Evolutionary conservation across 2,329 filamentous ascomycete species (phyloP), one percentile per base, ranked within the genome.

Genomic region (Penicillium sp.): DNA sequence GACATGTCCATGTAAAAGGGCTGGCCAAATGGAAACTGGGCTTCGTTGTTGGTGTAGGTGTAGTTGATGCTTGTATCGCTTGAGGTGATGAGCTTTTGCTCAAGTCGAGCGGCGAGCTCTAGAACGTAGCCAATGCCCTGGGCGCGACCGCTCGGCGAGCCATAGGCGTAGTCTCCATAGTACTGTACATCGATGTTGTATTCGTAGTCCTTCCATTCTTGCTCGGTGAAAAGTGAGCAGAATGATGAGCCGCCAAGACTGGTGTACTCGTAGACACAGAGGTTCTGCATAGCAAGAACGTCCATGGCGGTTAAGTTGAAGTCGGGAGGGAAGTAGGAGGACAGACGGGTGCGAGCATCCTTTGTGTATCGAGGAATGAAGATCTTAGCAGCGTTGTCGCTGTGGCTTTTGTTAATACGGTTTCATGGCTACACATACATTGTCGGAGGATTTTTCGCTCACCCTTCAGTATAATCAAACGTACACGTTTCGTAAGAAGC

Each of bases 201-300:
- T 49, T 77, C 77, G 57, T 77, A 80, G 17, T 74, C 75, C 19
- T 68, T 63, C 77, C 77, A 80, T 59, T 80, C 77, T 43, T 76
- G 71, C 39, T 71, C 67, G 1, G 77, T 79, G 64, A 80, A 80
- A 24, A 79, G 69, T 19, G 60, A 55, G 64, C 77, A 80, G 63
- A 79, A 80, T 29, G 74, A 69, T 4, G 74, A 78, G 49, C 62
- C 63, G 19, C 75, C 75, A 15, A 79, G 69, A 54, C 73, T 77
- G 33, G 66, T 73, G 41, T 65, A 67, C 60, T 81, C 78, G 56
- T 80, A 81, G 2, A 75, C 73, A 55, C 78, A 81, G 45, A 78
- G 69, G 53, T 71, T 78, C 59, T 73, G 71, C 71, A 76, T 73
- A 21, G 69, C 71, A 40, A 78, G 77, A 0, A 75, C 73, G 58